Conservation (phyloP, 495 filamentous ascomycete species). For the Xylaria acuta region DNA sequence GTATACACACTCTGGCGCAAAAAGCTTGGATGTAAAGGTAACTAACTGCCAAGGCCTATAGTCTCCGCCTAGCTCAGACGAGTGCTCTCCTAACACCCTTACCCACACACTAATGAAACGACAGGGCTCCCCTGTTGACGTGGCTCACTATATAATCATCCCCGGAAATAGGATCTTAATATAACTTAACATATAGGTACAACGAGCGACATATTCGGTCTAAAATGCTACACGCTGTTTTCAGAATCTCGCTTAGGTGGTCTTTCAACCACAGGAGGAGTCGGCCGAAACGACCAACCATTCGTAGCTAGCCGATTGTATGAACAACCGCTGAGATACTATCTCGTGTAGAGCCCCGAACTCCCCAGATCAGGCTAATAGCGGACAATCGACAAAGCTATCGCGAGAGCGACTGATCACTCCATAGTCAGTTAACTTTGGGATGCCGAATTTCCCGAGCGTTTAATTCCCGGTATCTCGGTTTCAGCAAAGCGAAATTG, state of each 20-base stretch:
- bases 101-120: slow-evolving; percentile 21
- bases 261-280: background rate
- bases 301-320: background rate
- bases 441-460: background rate
- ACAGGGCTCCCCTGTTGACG: slow-evolving; percentile 12
- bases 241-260: slow-evolving; percentile 1
- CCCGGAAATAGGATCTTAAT: background rate
- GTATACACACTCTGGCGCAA: background rate
- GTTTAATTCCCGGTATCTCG: background rate
- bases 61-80: slow-evolving; percentile 14
- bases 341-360: background rate
- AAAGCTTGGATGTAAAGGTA: background rate
- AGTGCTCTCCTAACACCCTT: background rate
- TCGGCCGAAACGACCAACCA: background rate
- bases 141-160: background rate
- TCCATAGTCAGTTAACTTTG: background rate
- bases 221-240: background rate
- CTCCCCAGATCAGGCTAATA: background rate
- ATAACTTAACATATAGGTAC: background rate
- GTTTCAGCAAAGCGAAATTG: background rate
- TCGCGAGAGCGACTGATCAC: background rate
- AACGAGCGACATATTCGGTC: background rate
- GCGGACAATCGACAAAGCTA: background rate
- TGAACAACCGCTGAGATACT: background rate
- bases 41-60: slow-evolving; percentile 12